A percentile compares a stretch with the other conserved stretches of the same genome.
Conservation (phyloP, 1,139 yeast species). For the Pichia sorboxylosa region DNA sequence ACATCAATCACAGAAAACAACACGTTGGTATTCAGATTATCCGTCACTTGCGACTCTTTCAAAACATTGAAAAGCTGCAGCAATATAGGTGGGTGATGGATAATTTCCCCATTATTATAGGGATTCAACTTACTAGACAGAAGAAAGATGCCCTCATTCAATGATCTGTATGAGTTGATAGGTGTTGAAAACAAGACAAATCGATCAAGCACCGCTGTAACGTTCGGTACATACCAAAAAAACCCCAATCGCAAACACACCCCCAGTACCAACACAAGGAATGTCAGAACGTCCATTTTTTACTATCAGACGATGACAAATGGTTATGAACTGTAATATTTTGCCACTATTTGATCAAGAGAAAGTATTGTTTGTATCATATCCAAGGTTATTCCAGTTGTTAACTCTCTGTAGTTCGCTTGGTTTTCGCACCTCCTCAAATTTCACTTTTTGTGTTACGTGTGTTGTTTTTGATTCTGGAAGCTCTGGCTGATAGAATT, state of each 20-base stretch:
- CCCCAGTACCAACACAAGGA: constrained; percentile 3
- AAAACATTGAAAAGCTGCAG: constrained; percentile 38
- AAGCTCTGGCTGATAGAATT: too few relatives aligned
- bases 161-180: constrained; percentile 49
- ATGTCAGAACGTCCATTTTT: constrained; percentile 4
- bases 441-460: too few relatives aligned
- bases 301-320: background rate
- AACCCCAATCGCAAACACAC: constrained; percentile 3
- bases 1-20: constrained; percentile 34
- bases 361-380: too few relatives aligned
- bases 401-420: too few relatives aligned
- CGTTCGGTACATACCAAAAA: constrained; percentile 6
- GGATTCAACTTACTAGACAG: constrained; percentile 49
- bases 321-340: too few relatives aligned
- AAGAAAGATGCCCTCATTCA: constrained; percentile 73
- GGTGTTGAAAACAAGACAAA: constrained; percentile 77
- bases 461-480: too few relatives aligned
- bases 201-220: constrained; percentile 31
- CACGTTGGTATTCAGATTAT: constrained; percentile 21
- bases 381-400: too few relatives aligned
- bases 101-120: constrained; percentile 72
- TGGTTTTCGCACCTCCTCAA: too few relatives aligned
- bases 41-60: constrained; percentile 9
- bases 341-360: too few relatives aligned
- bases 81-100: constrained; percentile 69